Conservation (phyloP, 2,329 filamentous ascomycete species). For the Verticillium nonalfalfae region DNA sequence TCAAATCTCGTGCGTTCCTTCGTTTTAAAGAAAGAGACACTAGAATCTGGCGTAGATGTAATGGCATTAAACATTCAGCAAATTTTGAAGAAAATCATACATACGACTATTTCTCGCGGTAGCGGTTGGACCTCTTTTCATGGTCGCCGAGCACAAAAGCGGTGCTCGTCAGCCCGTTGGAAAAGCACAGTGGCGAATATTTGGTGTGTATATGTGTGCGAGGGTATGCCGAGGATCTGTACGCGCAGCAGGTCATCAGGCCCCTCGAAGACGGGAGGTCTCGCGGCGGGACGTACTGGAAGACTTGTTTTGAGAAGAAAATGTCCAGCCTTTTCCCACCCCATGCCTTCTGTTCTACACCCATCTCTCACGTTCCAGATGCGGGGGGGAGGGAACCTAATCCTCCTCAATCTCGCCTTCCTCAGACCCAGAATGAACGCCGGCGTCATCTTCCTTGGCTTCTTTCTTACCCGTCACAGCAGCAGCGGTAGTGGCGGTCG, state of each 20-base stretch:
- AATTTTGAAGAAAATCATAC: background rate
- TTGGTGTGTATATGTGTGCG: background rate
- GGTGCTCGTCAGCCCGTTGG: too few relatives aligned
- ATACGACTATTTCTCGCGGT: too few relatives aligned
- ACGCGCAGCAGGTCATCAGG: conserved; percentile 1
- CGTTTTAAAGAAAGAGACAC: background rate
- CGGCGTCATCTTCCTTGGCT: conserved; percentile 48
- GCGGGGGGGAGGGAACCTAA: conserved; percentile 21
- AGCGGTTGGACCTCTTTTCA: too few relatives aligned
- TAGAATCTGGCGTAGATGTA: background rate
- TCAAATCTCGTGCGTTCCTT: background rate
- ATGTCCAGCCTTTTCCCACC: background rate
- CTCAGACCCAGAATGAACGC: conserved; percentile 81
- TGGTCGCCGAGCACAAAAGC: too few relatives aligned
- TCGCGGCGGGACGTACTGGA: conserved; percentile 2
- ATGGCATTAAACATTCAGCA: conserved; percentile 2
- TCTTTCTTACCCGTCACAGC: conserved; percentile 20
- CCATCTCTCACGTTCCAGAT: background rate
- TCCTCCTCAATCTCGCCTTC: conserved; percentile 97
- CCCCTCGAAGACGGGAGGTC: background rate
- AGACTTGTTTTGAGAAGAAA: background rate
- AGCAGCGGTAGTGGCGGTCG: conserved; percentile 17
- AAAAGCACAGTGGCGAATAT: too few relatives aligned
- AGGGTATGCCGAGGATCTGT: background rate
- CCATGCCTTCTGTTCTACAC: background rate